Conservation (phyloP, 257 asterid species). For the Asclepias syriaca region DNA sequence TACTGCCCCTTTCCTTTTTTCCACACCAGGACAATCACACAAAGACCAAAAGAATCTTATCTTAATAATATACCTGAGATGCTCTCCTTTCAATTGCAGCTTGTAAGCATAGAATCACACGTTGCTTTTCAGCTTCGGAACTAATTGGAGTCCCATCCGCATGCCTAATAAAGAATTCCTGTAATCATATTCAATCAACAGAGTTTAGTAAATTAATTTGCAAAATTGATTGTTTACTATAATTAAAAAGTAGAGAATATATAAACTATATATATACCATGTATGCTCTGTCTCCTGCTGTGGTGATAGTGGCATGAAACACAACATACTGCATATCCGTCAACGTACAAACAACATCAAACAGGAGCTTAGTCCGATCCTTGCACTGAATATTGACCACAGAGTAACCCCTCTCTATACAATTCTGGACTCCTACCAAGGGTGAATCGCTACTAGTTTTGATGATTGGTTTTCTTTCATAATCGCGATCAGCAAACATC, state of each 20-base stretch:
- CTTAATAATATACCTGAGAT: slow-evolving; percentile 15
- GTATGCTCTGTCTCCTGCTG: slow-evolving; percentile 55
- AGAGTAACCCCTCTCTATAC: slow-evolving; percentile 78
- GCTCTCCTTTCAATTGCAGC: slow-evolving; percentile 48
- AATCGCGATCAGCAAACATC: slow-evolving; percentile 95
- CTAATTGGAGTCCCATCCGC: slow-evolving; percentile 78
- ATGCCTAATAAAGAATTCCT: slow-evolving; percentile 89
- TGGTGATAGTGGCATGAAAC: slow-evolving; percentile 77
- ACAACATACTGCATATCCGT: slow-evolving; percentile 91
- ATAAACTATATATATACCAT: slow-evolving; percentile 36
- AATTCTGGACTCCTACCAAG: slow-evolving; percentile 63
- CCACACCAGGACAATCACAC: neutral
- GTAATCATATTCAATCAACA: slow-evolving; percentile 16
- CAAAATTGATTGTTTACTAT: neutral
- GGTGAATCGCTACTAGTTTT: slow-evolving; percentile 34
- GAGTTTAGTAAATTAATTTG: neutral
- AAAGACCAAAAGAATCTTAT: neutral
- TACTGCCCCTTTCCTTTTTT: neutral
- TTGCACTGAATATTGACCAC: slow-evolving; percentile 72
- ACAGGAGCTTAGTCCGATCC: slow-evolving; percentile 81
- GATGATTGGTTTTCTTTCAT: slow-evolving; percentile 51
- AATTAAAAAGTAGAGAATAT: neutral
- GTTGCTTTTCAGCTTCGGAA: slow-evolving; percentile 80
- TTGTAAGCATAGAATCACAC: slow-evolving; percentile 69
- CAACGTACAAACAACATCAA: slow-evolving; percentile 84